Base-by-base conservation (phyloP, 257 asterid species). In the Nicotiana benthamiana region DNA sequence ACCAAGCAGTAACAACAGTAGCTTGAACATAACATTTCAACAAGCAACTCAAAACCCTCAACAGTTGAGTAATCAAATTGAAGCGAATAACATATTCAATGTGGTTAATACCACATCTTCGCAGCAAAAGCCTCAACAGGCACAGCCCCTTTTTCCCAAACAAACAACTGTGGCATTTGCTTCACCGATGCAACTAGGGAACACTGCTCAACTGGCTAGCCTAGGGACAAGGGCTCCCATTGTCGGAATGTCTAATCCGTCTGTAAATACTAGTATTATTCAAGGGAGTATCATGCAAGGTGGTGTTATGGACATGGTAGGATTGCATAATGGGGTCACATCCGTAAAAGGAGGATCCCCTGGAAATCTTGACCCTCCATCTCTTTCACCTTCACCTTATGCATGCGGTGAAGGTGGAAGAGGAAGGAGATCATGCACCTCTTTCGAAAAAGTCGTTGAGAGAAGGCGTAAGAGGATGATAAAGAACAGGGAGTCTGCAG, bases 361-460 rank as follows among this genome's bases (percentile, higher is more conserved):
- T 9, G 88, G 88, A 84, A 94, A 84, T 85, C 32, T 87, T 74
- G 98, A 90, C 68, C 75, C 88, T 0, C 85, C 97, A 56, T 86
- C 97, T 27, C 84, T 80, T 6, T 90, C 97, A 8, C 93, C 96
- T 82, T 86, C 95, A 61, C 93, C 98, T 66, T 93, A 83, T 85
- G 83, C 88, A 48, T 85, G 86, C 46, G 89, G 83, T 78, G 93
- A 93, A 85, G 87, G 79, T 28, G 89, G 87, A 75, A 83, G 91
- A 34, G 91, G 91, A 64, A 84, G 89, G 86, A 86, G 86, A 81
- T 83, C 86, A 16, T 74, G 75, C 24, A 18, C 86, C 77, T 66
- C 87, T 61, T 43, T 88, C 8, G 91, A 88, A 83, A 86, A 88
- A 81, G 90, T 86, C 53, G 91, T 86, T 56, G 91, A 88, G 84